phyloP scores from a whole-genome alignment of 2,329 filamentous ascomycete genomes.

The Xylaria sp. region DNA sequence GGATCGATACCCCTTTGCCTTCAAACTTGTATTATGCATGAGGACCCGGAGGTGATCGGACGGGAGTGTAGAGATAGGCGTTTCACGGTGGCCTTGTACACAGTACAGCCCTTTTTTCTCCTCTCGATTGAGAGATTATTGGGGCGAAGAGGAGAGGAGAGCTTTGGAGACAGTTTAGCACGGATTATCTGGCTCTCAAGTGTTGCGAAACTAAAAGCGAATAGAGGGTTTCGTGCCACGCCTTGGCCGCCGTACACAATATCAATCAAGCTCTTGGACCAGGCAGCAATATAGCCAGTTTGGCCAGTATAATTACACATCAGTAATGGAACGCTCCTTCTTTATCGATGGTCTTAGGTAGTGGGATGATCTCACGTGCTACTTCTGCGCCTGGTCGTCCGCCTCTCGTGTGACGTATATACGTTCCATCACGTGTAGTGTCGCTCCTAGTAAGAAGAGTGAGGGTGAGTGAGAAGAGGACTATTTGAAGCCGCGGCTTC shows the following conservation, averaged over 20 bases:
- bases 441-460: too few species aligned
- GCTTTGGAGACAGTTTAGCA: neutral
- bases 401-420: neutral
- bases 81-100: conserved; percentile 18
- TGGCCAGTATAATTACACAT: too few species aligned
- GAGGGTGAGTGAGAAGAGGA: too few species aligned
- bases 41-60: conserved; percentile 4
- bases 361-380: neutral
- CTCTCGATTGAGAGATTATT: neutral
- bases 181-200: neutral
- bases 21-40: conserved; percentile 12
- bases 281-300: neutral
- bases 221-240: neutral
- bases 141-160: neutral
- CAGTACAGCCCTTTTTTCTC: neutral
- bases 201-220: neutral
- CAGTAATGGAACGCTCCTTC: neutral
- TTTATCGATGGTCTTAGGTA: neutral
- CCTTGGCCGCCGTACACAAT: neutral
- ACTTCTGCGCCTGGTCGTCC: neutral
- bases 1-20: conserved; percentile 33
- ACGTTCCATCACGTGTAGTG: too few species aligned
- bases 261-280: neutral
- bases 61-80: conserved; percentile 18
- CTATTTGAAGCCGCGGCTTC: too few species aligned